phyloP scores from a whole-genome alignment of 306 rosid genomes.

The Sechiopsis laciniata region DNA sequence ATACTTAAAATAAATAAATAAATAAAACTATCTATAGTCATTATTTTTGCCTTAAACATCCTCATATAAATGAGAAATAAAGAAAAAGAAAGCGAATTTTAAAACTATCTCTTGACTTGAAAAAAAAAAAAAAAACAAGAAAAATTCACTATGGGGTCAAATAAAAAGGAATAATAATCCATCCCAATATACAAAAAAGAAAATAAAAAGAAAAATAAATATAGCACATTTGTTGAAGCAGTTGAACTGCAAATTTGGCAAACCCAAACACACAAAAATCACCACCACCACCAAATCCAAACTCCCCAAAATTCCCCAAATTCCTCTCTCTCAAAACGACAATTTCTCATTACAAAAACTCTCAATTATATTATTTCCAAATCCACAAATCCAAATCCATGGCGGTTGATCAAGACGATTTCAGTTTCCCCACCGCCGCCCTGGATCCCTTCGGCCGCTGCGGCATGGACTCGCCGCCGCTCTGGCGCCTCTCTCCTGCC shows the following conservation, averaged over 20 bases:
- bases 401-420: conserved; percentile 14
- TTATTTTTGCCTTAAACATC: too few relatives aligned
- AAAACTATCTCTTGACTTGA: too few relatives aligned
- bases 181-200: neutral
- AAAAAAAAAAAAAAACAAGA: too few relatives aligned
- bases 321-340: neutral
- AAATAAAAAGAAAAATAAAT: neutral
- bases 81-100: too few relatives aligned
- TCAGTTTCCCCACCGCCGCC: conserved; percentile 20
- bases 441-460: neutral
- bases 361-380: neutral
- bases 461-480: conserved; percentile 23
- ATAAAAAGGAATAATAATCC: neutral
- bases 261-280: conserved; percentile 1
- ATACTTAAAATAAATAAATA: too few relatives aligned
- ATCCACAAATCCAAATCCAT: conserved; percentile 15
- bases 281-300: conserved; percentile 9
- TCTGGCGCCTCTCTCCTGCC: conserved; percentile 20
- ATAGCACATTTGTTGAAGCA: conserved; percentile 23
- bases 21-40: too few relatives aligned
- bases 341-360: neutral
- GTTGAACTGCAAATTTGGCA: conserved; percentile 20
- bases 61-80: too few relatives aligned
- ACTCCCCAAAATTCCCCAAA: neutral
- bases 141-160: neutral